phyloP scores from a whole-genome alignment of 805 yeast species.

The Ogataea parapolymorpha region DNA sequence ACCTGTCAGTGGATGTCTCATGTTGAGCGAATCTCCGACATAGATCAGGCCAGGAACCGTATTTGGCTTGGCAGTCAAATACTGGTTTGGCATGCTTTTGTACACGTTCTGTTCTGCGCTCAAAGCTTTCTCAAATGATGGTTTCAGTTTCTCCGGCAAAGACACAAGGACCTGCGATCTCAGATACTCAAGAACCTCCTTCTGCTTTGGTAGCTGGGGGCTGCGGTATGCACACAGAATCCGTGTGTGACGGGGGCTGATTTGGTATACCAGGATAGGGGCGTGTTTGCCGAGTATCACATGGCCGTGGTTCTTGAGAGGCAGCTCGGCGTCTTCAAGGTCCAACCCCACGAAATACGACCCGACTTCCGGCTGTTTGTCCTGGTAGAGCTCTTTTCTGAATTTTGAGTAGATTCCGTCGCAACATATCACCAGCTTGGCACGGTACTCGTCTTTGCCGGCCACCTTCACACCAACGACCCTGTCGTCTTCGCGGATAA shows the following conservation, averaged over 20 bases:
- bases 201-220: constrained; percentile 63
- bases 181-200: constrained; percentile 57
- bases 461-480: constrained; percentile 75
- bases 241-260: constrained; percentile 77
- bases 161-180: constrained; percentile 56
- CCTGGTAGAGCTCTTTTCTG: constrained; percentile 66
- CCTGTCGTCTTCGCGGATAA: constrained; percentile 50
- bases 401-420: constrained; percentile 95
- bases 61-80: constrained; percentile 73
- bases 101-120: constrained; percentile 45
- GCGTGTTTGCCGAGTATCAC: constrained; percentile 83
- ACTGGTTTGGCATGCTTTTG: constrained; percentile 92
- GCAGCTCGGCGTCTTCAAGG: constrained; percentile 70
- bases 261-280: constrained; percentile 87
- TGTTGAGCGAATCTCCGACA: constrained; percentile 90
- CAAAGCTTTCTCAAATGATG: constrained; percentile 68
- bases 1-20: constrained; percentile 98
- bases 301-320: constrained; percentile 78
- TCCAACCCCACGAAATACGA: constrained; percentile 88
- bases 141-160: constrained; percentile 61
- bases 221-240: constrained; percentile 85
- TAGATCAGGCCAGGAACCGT: constrained; percentile 71
- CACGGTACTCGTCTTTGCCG: constrained; percentile 45
- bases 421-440: constrained; percentile 70
- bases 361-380: constrained; percentile 61